Evolutionary conservation across 2,329 filamentous ascomycete genomes (phyloP), one percentile per base, ranked within the genome.

Genomic region (Coleophoma cylindrospora): DNA sequence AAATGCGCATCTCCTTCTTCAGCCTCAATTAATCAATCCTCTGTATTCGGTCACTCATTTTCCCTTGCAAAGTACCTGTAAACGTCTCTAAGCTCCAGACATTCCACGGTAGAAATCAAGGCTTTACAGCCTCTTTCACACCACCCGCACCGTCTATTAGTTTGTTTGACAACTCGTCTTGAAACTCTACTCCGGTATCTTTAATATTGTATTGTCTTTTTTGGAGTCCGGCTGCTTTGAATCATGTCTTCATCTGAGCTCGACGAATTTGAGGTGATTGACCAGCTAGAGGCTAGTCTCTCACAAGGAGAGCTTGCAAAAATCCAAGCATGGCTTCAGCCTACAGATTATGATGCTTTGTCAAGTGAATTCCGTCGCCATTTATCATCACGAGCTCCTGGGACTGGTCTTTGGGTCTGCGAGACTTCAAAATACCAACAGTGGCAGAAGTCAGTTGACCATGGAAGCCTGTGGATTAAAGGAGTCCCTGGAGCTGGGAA

Each of bases 401-500:
- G 50, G 2, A 58, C 53, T 12, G 50, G 51, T 6, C 36, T 45
- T 14, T 57, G 52, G 54, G 49, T 55, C 14, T 49, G 17, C 37
- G 47, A 54, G 44, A 57, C 52, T 15, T 43, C 51, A 17, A 46
- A 51, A 44, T 57, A 51, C 43, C 17, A 53, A 38, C 43, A 57
- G 47, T 58, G 56, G 56, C 32, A 61, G 1, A 38, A 62, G 5
- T 22, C 43, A 1, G 45, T 60, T 1, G 60, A 71, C 33, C 49
- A 62, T 36, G 70, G 70, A 5, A 66, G 74, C 36, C 51, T 76
- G 0, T 77, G 72, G 73, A 70, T 77, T 19, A 68, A 67, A 43
- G 74, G 73, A 1, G 71, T 73, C 4, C 66, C 71, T 2, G 72
- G 72, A 0, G 60, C 65, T 8, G 70, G 72, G 1, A 77, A 77